Evolutionary conservation across 805 yeast genomes (phyloP).

Genomic region (Sungouiozyma intestinalis): DNA sequence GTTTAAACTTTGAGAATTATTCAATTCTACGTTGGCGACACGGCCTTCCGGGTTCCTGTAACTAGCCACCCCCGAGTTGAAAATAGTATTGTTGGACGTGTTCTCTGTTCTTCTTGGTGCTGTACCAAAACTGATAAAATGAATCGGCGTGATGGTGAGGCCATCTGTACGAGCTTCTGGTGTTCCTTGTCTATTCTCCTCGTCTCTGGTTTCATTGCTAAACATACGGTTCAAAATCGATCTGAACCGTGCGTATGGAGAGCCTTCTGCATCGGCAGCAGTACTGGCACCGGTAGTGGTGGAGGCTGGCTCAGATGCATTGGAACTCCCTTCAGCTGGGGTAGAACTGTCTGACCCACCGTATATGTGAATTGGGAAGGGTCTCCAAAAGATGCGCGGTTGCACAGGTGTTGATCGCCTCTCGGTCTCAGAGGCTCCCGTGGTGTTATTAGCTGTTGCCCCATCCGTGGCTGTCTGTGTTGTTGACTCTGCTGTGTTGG

Average conservation of each 20-base stretch:
- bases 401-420: neutral
- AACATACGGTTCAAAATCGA: slow-evolving; percentile 17
- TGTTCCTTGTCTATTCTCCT: slow-evolving; percentile 1
- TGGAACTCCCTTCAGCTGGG: neutral
- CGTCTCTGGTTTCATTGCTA: slow-evolving; percentile 1
- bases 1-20: slow-evolving; percentile 2
- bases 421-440: neutral
- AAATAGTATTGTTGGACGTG: slow-evolving; percentile 1
- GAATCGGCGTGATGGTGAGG: neutral
- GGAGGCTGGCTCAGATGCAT: neutral
- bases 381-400: neutral
- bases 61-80: slow-evolving; percentile 28
- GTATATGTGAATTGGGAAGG: neutral
- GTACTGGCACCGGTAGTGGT: neutral
- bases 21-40: slow-evolving; percentile 17
- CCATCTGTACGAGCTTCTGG: neutral
- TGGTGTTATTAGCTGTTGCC: too few relatives aligned
- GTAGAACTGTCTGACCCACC: neutral
- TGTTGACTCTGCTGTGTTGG: neutral
- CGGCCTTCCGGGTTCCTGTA: slow-evolving; percentile 21
- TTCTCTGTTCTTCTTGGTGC: neutral
- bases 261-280: neutral
- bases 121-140: neutral
- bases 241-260: slow-evolving; percentile 19
- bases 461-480: too few relatives aligned